phyloP scores from a whole-genome alignment of 2,329 filamentous ascomycete genomes.

The Sphaerostilbella broomeana region DNA sequence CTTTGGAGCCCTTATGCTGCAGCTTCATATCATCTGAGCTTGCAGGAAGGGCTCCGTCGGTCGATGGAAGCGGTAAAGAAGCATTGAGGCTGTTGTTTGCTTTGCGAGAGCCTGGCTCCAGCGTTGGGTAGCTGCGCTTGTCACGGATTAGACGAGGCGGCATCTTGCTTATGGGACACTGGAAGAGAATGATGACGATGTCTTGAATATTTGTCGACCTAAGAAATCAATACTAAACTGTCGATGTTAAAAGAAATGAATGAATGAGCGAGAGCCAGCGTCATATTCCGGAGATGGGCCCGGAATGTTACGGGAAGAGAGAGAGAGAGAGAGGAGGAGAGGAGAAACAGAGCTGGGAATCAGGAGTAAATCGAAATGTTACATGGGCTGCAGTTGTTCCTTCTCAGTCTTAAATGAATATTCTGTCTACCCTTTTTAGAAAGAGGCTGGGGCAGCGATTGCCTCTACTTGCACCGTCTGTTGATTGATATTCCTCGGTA shows the following conservation, averaged over 20 bases:
- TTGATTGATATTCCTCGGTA: no score
- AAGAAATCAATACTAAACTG: slow-evolving; percentile 1
- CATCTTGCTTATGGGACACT: slow-evolving; percentile 22
- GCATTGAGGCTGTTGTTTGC: slow-evolving; percentile 11
- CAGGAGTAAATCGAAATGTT: no score
- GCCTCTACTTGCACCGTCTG: no score
- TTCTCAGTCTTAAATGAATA: no score
- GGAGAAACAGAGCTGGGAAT: no score
- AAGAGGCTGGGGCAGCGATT: no score
- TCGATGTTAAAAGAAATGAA: slow-evolving; percentile 4
- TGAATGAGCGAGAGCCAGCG: slow-evolving; percentile 8
- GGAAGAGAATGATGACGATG: neutral
- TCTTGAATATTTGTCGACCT: neutral
- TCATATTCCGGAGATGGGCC: neutral
- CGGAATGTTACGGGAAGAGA: neutral
- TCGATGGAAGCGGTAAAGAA: slow-evolving; percentile 7
- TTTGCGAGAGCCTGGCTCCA: slow-evolving; percentile 16
- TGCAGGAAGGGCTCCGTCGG: slow-evolving; percentile 9
- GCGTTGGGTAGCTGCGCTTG: slow-evolving; percentile 21
- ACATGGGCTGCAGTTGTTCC: no score
- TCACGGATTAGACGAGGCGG: slow-evolving; percentile 21
- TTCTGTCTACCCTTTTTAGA: no score
- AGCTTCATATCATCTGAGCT: slow-evolving; percentile 17
- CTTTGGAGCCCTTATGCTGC: slow-evolving; percentile 24
- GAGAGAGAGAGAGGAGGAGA: neutral